Base-by-base conservation (phyloP, 805 yeast genomes). In the Candida odintsovae region DNA sequence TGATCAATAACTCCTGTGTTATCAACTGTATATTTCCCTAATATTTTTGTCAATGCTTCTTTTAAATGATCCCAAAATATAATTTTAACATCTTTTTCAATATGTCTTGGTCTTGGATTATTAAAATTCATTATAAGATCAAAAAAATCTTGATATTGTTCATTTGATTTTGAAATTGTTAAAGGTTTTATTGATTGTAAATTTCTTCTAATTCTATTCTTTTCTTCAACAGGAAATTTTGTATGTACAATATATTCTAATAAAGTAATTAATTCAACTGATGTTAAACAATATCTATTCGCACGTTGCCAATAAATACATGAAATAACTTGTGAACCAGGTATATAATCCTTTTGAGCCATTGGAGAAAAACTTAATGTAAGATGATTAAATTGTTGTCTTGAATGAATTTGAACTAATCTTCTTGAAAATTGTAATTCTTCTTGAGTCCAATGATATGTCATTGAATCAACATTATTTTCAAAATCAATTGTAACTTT, bases 71-170 rank as follows among this genome's bases (percentile, higher is more conserved):
- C 56, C 89, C 89, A 83, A 22, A 69, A 67, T 55, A 83, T 78
- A 4, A 83, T 86, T 57, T 83, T 83, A 49, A 83, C 75, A 57
- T 82, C 86, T 59, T 83, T 83, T 54, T 80, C 88, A 40, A 83
- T 83, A 52, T 80, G 81, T 38, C 89, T 66, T 6, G 89, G 89
- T 52, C 78, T 70, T 2, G 89, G 89, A 46, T 71, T 71, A 25
- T 75, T 76, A 69, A 76, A 82, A 28, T 71, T 64, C 88, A 83
- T 83, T 33, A 83, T 72, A 42, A 73, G 53, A 58, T 67, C 59
- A 58, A 75, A 76, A 43, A 75, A 69, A 23, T 59, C 55, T 39
- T 62, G 64, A 37, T 60, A 59, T 22, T 70, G 71, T 0, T 58
- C 59, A 39, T 68, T 67, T 5, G 72, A 62, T 50, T 82, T 75